A percentile compares a stretch with the other conserved stretches of the same genome.
phyloP scores from a whole-genome alignment of 176 grass and related monocot genomes.

The Chrysopogon serrulatus region DNA sequence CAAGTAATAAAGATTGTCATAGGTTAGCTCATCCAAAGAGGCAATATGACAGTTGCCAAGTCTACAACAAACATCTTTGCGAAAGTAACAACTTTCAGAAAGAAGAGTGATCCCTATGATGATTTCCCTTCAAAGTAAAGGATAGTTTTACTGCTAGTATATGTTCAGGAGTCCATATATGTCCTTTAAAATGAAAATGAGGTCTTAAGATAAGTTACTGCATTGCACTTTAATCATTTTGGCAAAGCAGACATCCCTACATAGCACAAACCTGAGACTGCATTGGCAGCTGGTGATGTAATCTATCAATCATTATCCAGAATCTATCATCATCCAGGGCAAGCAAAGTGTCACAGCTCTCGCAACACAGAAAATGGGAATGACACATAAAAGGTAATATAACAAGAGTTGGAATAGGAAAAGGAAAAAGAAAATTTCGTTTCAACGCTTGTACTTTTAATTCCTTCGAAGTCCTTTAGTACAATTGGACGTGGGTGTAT shows the following conservation, averaged over 20 bases:
- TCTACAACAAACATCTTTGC: background rate
- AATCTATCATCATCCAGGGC: background rate
- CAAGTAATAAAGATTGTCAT: too few species aligned
- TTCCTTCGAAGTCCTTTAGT: too few species aligned
- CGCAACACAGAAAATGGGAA: background rate
- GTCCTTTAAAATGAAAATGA: background rate
- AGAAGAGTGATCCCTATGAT: background rate
- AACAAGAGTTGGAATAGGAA: background rate
- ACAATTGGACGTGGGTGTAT: too few species aligned
- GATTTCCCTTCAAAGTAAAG: background rate
- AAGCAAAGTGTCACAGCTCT: background rate
- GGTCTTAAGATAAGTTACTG: background rate
- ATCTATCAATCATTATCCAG: background rate
- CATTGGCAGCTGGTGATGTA: background rate
- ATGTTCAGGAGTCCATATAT: background rate
- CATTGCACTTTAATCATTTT: conserved; percentile 1
- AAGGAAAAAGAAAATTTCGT: background rate
- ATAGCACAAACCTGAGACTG: background rate
- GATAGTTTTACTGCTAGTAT: background rate
- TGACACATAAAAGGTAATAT: background rate
- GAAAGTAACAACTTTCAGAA: background rate
- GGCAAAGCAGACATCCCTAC: background rate
- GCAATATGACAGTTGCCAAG: background rate
- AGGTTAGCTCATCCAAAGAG: background rate
- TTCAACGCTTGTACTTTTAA: background rate